phyloP scores from a whole-genome alignment of 352 stramenopile species.

The Thalassiosira hispida region DNA sequence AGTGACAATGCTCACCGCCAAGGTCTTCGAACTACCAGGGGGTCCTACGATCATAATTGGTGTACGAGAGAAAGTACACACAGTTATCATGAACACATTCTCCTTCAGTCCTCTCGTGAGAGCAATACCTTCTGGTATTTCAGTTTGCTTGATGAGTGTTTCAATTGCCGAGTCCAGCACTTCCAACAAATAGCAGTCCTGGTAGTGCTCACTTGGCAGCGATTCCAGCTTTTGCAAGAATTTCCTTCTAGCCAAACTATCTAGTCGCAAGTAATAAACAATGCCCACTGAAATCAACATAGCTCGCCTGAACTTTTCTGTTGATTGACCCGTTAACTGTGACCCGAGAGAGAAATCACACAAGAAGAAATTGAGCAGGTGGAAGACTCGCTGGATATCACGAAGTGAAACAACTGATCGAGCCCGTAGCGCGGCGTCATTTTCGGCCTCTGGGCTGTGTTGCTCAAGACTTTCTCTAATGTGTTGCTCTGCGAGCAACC shows the following conservation, averaged over 20 bases:
- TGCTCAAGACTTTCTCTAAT: conserved; percentile 39
- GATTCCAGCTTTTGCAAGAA: conserved; percentile 42
- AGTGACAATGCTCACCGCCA: conserved; percentile 66
- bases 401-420: conserved; percentile 69
- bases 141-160: conserved; percentile 34
- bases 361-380: conserved; percentile 63
- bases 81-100: conserved; percentile 77
- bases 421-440: conserved; percentile 42
- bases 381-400: conserved; percentile 73
- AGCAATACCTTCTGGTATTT: conserved; percentile 68
- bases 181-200: conserved; percentile 25
- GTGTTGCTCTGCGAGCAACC: conserved; percentile 48
- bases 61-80: conserved; percentile 61
- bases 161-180: conserved; percentile 42
- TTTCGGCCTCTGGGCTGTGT: conserved; percentile 9
- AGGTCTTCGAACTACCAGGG: conserved; percentile 64
- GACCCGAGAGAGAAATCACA: conserved; percentile 37
- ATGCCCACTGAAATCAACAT: conserved; percentile 59
- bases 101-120: conserved; percentile 65
- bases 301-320: conserved; percentile 31
- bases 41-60: conserved; percentile 77
- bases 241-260: conserved; percentile 24
- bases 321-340: not conserved
- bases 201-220: conserved; percentile 43
- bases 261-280: conserved; percentile 68